Base-by-base conservation (phyloP, 2,329 filamentous ascomycete genomes). In the Pseudofabraea citricarpa region DNA sequence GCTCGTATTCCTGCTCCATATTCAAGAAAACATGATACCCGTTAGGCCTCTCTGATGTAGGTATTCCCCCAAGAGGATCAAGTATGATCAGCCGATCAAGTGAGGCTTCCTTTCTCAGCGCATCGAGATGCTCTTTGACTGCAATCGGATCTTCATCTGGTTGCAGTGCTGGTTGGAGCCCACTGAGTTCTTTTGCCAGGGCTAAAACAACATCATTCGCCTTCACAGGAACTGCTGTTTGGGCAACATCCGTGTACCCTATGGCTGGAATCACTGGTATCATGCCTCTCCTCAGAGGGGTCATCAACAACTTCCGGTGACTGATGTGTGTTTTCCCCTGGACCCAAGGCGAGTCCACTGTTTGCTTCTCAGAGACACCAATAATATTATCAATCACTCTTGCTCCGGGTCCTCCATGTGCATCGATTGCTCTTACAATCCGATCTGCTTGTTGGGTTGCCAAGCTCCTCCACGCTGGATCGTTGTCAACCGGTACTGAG, bases 41-140 rank as follows among this genome's bases (percentile, higher is more conserved):
- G 64, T 85, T 67, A 35, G 75, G 68, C 52, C 76, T 63, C 61
- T 74, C 66, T 55, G 74, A 61, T 46, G 87, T 73, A 0, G 93
- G 93, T 36, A 90, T 89, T 0, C 90, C 91, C 3, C 93, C 93
- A 0, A 90, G 67, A 1, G 87, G 83, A 62, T 98, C 93, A 6
- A 98, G 73, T 21, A 98, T 71, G 49, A 98, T 95, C 32, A 98
- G 73, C 26, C 91, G 79, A 59, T 97, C 91, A 5, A 98, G 68
- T 0, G 77, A 76, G 1, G 83, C 76, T 47, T 79, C 65, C 22
- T 74, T 73, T 43, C 67, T 68, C 2, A 72, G 60, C 38, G 59
- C 59, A 42, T 56, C 54, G 37, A 68, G 61, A 40, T 64, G 65
- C 47, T 66, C 60, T 24, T 59, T 65, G 10, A 61, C 65, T 33